These are phyloP conservation scores for Athelia psychrophila DNA, from an alignment of 1,284 basidiomycete species.

Conservation along the genomic window DNA sequence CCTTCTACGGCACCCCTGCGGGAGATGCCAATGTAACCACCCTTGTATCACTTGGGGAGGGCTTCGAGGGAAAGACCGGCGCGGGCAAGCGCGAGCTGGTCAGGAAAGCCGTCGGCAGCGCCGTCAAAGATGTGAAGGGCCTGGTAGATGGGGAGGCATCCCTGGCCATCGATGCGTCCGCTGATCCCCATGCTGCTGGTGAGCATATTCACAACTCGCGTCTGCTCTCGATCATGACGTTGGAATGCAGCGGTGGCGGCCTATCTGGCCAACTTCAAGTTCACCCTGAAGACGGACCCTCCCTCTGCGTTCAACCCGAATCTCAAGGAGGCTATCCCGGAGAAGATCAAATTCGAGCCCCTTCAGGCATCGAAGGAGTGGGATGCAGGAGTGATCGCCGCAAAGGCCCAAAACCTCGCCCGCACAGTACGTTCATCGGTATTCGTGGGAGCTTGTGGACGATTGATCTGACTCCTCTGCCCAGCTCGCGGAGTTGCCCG, in stretches of 20 bases:
- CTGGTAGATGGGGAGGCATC: slow-evolving; percentile 56
- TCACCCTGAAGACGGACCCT: slow-evolving; percentile 71
- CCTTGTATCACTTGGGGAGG: slow-evolving; percentile 62
- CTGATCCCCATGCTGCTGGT: slow-evolving; percentile 76
- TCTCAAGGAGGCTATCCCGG: slow-evolving; percentile 41
- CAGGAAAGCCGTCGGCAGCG: slow-evolving; percentile 64
- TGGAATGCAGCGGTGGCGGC: slow-evolving; percentile 64
- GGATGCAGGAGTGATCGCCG: slow-evolving; percentile 72
- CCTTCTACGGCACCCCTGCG: slow-evolving; percentile 56
- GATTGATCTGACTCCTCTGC: background rate
- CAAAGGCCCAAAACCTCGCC: slow-evolving; percentile 81
- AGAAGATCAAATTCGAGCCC: slow-evolving; percentile 47
- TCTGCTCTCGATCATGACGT: slow-evolving; percentile 3
- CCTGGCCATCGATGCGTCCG: slow-evolving; percentile 57
- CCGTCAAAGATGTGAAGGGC: slow-evolving; percentile 60
- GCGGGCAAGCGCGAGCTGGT: slow-evolving; percentile 60
- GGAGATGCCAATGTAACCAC: slow-evolving; percentile 43
- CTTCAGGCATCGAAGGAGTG: slow-evolving; percentile 51
- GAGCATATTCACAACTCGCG: slow-evolving; percentile 9
- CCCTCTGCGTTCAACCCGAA: slow-evolving; percentile 59
- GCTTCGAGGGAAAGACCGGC: slow-evolving; percentile 45
- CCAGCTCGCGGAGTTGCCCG: slow-evolving; percentile 81
- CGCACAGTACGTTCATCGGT: slow-evolving; percentile 52
- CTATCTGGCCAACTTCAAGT: slow-evolving; percentile 70
- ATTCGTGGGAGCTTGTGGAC: background rate